A percentile compares a stretch with the other conserved stretches of the same genome.
Conservation (phyloP, 768 basidiomycete genomes). For the Leucogyrophana mollusca region DNA sequence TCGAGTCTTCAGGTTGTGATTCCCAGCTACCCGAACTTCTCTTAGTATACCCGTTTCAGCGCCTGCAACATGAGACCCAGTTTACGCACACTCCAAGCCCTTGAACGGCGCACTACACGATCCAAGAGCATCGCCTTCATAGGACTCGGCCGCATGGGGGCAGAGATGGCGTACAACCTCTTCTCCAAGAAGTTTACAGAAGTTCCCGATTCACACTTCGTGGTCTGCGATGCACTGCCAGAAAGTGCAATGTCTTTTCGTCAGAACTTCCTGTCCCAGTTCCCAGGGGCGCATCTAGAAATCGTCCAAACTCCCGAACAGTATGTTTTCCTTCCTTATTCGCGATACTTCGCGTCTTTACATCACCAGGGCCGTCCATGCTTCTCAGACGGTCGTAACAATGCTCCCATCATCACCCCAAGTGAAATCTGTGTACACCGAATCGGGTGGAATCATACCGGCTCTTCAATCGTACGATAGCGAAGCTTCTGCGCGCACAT, state of each 20-base stretch:
- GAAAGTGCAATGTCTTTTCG: conserved; percentile 58
- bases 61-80: conserved; percentile 51
- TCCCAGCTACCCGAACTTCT: too few species aligned
- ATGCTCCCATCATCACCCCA: conserved; percentile 94
- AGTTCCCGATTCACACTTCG: conserved; percentile 54
- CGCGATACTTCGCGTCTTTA: conserved; percentile 4
- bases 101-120: conserved; percentile 36
- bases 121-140: conserved; percentile 70
- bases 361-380: conserved; percentile 53
- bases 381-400: conserved; percentile 71
- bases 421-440: conserved; percentile 72
- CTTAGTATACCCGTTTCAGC: not conserved
- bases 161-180: conserved; percentile 83
- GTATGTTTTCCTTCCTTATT: conserved; percentile 44
- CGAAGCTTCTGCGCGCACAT: conserved; percentile 40
- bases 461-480: conserved; percentile 49
- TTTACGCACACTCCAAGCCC: conserved; percentile 37
- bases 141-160: conserved; percentile 87
- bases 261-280: conserved; percentile 50
- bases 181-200: conserved; percentile 71
- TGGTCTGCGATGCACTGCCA: conserved; percentile 76
- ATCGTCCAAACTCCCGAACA: conserved; percentile 67
- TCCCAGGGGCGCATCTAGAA: conserved; percentile 57
- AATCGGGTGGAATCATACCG: conserved; percentile 60
- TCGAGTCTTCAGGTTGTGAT: too few species aligned